These are phyloP conservation scores for Cordyceps farinosa DNA, from an alignment of 2,329 filamentous ascomycete species.

Conservation along the genomic window DNA sequence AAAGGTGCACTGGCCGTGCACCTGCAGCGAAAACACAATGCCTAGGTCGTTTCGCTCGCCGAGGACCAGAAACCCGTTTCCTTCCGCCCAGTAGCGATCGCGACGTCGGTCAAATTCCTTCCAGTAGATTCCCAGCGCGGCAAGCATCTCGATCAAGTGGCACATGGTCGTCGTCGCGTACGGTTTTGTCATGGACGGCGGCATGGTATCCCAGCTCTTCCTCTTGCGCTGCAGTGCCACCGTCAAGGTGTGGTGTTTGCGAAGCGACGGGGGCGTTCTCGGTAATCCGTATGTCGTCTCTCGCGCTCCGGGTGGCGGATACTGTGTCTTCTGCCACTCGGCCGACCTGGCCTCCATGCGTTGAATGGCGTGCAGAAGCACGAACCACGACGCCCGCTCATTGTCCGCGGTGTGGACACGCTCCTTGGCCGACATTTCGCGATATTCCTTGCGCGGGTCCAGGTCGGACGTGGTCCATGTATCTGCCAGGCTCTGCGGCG, in stretches of 20 bases:
- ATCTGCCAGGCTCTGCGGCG: constrained; percentile 31
- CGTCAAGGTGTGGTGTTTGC: constrained; percentile 38
- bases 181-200: constrained; percentile 42
- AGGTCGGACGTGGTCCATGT: constrained; percentile 34
- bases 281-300: constrained; percentile 24
- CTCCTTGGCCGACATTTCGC: constrained; percentile 27
- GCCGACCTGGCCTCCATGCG: constrained; percentile 46
- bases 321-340: constrained; percentile 42
- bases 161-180: constrained; percentile 55
- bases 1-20: constrained; percentile 48
- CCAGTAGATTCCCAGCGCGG: constrained; percentile 55
- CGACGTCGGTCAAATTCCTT: constrained; percentile 51
- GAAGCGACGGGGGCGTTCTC: constrained; percentile 25
- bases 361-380: constrained; percentile 48
- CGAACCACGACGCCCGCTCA: constrained; percentile 53
- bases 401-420: constrained; percentile 53
- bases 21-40: constrained; percentile 52
- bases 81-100: constrained; percentile 52
- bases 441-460: constrained; percentile 28
- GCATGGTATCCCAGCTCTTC: constrained; percentile 52
- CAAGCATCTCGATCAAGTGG: constrained; percentile 52
- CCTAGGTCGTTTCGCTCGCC: constrained; percentile 49
- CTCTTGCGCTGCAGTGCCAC: constrained; percentile 46
- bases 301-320: constrained; percentile 24
- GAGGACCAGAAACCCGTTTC: constrained; percentile 51